phyloP scores from a whole-genome alignment of 1,284 basidiomycete species.

The Marasmius fiardii region DNA sequence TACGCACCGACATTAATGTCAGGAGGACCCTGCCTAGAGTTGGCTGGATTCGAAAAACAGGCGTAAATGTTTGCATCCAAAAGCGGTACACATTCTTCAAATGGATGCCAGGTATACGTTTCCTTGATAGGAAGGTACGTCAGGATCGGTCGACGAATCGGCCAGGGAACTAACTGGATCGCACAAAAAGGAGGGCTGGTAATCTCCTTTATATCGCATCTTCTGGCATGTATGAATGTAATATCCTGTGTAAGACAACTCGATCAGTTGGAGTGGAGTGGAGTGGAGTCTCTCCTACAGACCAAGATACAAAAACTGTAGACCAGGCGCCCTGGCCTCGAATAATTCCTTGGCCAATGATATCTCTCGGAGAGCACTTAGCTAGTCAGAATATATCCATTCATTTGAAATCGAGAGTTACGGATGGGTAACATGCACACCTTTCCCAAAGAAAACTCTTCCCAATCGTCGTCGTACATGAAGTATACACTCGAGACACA shows the following conservation, averaged over 20 bases:
- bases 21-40: conserved; percentile 36
- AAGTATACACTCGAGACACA: conserved; percentile 97
- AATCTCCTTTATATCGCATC: conserved; percentile 97
- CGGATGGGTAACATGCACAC: conserved; percentile 31
- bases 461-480: conserved; percentile 84
- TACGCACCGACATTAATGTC: conserved; percentile 13
- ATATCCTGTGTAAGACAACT: conserved; percentile 55
- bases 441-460: conserved; percentile 81
- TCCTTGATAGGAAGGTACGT: conserved; percentile 40
- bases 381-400: conserved; percentile 33
- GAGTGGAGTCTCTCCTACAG: conserved; percentile 17
- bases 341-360: conserved; percentile 72
- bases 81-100: conserved; percentile 55
- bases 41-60: conserved; percentile 62
- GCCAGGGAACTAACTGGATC: conserved; percentile 65
- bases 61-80: conserved; percentile 68
- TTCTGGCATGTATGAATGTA: conserved; percentile 92
- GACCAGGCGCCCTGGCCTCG: conserved; percentile 57
- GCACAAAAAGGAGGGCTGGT: conserved; percentile 81
- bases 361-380: conserved; percentile 81
- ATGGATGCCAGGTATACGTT: conserved; percentile 73
- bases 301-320: conserved; percentile 87
- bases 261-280: not conserved
- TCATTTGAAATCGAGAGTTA: conserved; percentile 2
- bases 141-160: not conserved